Base-by-base conservation (phyloP, 768 basidiomycete species). In the Suillus fuscotomentosus region DNA sequence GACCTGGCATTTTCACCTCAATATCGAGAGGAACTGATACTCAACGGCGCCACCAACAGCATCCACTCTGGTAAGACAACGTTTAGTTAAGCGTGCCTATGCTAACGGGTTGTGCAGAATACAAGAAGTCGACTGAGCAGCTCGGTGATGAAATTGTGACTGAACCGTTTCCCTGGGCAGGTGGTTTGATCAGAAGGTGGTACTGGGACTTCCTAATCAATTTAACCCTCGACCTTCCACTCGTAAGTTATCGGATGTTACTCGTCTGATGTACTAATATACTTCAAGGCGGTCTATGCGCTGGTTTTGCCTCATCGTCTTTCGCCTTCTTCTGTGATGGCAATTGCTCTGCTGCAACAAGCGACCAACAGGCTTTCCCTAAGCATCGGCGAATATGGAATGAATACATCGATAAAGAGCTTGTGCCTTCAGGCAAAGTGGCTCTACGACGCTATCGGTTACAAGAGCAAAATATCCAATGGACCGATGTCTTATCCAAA, bases 261-360 rank as follows among this genome's bases (percentile, higher is more conserved):
- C 31, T 20, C 54, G 3, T 34, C 31, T 22, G 54, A 54, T 11
- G 27, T 39, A 24, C 43, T 43, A 9, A 47, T n/a, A 55, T 66
- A 5, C 62, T 41, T 61, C n/a, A 53, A 77, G 75, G 71, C 61
- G 0, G 27, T 73, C 20, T 75, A 70, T 61, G 72, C 50, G 24
- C 45, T 77, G 62, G 41, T 68, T 5, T 61, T 70, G 13, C 68
- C 69, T 65, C 39, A 68, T 67, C 67, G 20, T 69, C 60, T 73
- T 11, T 74, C 79, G 0, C 60, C 69, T 11, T 75, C 75, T 20
- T 71, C 74, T 15, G 54, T 81, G 14, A 65, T 72, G 5, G 72
- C 74, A 7, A 77, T 82, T 55, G 70, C 68, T 5, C 70, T 83
- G 17, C 64, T 79, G 45, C 77, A 79, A 61, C 76, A 77, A 47